phyloP scores from a whole-genome alignment of 495 filamentous ascomycete genomes.

The Tuber calosporum region DNA sequence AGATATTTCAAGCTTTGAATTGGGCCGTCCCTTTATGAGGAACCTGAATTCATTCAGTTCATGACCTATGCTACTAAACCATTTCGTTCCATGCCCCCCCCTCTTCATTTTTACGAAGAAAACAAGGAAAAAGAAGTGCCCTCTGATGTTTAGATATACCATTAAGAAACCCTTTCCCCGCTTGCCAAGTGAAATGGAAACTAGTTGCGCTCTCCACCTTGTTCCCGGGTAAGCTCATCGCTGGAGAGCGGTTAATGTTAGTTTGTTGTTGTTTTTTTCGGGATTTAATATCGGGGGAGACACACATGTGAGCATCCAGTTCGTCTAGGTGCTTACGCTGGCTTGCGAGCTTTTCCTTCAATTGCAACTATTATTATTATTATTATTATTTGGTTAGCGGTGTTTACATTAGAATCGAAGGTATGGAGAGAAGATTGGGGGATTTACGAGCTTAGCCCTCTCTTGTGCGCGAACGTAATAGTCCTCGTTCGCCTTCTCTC shows the following conservation, averaged over 20 bases:
- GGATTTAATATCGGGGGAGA: slow-evolving; percentile 13
- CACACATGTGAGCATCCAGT: slow-evolving; percentile 77
- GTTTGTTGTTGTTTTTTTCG: slow-evolving; percentile 6
- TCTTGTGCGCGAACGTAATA: slow-evolving; percentile 76
- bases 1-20: neutral
- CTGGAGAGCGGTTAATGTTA: slow-evolving; percentile 43
- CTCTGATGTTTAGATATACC: neutral
- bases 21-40: neutral
- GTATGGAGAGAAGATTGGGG: slow-evolving; percentile 3
- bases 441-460: slow-evolving; percentile 64
- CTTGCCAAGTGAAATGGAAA: neutral
- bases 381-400: slow-evolving; percentile 38
- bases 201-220: slow-evolving; percentile 71
- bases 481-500: slow-evolving; percentile 81
- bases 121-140: neutral
- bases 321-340: slow-evolving; percentile 77
- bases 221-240: slow-evolving; percentile 60
- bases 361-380: slow-evolving; percentile 46
- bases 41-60: neutral
- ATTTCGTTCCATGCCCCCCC: neutral
- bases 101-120: neutral
- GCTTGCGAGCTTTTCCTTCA: slow-evolving; percentile 69
- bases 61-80: neutral
- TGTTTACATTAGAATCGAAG: slow-evolving; percentile 3
- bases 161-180: neutral